Evolutionary conservation across 208 protist genomes (phyloP), one percentile per base, ranked within the genome.

Genomic region (Trypanosoma platydactyli): DNA sequence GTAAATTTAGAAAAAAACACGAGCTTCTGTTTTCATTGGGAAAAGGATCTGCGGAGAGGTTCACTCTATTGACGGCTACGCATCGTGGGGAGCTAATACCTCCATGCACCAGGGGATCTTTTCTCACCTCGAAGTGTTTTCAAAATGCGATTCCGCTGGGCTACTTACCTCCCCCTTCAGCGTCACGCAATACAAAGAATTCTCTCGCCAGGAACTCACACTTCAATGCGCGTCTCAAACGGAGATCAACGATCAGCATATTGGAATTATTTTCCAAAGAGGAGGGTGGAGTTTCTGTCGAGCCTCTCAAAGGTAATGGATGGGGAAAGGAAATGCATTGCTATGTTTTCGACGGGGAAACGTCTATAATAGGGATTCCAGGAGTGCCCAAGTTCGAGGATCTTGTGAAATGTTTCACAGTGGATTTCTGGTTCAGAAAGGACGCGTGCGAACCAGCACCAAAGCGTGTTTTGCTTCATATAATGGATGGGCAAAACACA

Each of bases 341-440:
- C 29, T 91, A 78, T 66, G 68, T 76, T 9, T 96, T 96, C 65
- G 74, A 96, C 63, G 90, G 90, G 13, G 79, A 77, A 41, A 63
- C 67, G 3, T 93, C 86, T 9, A 64, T 94, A 33, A 88, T 96
- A 76, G 80, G 81, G 7, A 62, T 96, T 48, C 90, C 90, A 33
- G 85, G 86, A 5, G 73, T 96, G n/a, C 90, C 90, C 1, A 80
- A 81, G 40, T 89, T 96, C 51, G 88, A 96, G 42, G 83, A 96
- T 56, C 48, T 96, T 25, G 72, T 96, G 16, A 86, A 87, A 7
- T 77, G 76, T 33, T 90, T 92, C 33, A 73, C 71, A 13, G 67
- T 96, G 12, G 90, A 96, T 76, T 94, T 96, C 50, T 96, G 90
- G 88, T 80, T 96, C 33, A 81, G 83, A 49, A 92, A 80, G 0